Evolutionary conservation across 129 eudicot species (phyloP), one percentile per base, ranked within the genome.

Genomic region (Lactuca sativa): DNA sequence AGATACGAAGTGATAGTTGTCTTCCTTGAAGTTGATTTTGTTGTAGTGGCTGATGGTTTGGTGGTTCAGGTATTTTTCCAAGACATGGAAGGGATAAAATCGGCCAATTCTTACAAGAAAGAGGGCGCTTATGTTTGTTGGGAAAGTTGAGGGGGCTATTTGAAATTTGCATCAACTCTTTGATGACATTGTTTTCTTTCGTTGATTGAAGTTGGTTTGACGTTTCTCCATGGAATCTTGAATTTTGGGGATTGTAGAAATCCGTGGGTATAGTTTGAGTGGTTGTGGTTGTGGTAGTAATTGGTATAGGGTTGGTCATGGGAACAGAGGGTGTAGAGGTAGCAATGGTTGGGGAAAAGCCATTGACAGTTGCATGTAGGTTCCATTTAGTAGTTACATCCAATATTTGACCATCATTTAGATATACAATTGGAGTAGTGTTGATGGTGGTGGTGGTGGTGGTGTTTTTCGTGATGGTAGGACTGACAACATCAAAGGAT

Each of bases 291-390:
- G 47, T 61, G 11, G 6, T 10, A 3, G 47, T 30, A 18, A n/a
- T 37, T 14, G 63, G 63, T 12, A 58, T 4, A 15, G 63, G 31
- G 37, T 12, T 56, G 34, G n/a, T 21, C 36, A 15, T 3, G 18
- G 60, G 5, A 64, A 72, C 1, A 34, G 78, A 3, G 56, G 70
- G 3, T 56, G 77, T n/a, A 30, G 81, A 4, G 60, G 75, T 2
- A 58, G 85, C 55, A 56, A 76, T 47, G n/a, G 79, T 17, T 62
- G 82, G 31, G 71, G 63, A 10, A 74, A 79, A 78, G 83, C 93
- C 76, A 72, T 90, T 64, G 67, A 82, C 86, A 52, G 77, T 90
- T 60, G 90, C 88, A 8, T 80, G 88, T 21, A 86, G 72, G 66
- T 80, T 85, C 88, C 96, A 86, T 71, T 83, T 88, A 43, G 5